Base-by-base conservation (phyloP, 192 early-diverging fungal species). In the Podila clonocystis region DNA sequence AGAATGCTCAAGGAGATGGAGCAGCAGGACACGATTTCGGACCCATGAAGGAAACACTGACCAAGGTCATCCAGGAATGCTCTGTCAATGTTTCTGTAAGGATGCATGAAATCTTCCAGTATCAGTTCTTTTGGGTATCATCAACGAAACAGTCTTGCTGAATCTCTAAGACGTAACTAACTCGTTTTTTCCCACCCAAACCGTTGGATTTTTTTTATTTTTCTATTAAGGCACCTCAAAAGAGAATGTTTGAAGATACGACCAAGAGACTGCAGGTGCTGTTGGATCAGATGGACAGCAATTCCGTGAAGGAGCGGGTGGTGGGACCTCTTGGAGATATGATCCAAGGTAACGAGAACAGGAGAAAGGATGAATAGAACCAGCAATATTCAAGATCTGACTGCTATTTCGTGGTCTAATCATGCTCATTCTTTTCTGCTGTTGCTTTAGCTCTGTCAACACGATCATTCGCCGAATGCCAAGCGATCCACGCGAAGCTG, bases 191-290 rank as follows among this genome's bases (percentile, higher is more conserved):
- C 26, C 41, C 63, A 41, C 9, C 13, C 13, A 45, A 20, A 36
- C 34, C 34, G 34, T 55, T 55, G 52, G 6, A 24, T 22, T 6
- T 22, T 22, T 9, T 20, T 22, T 22, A 2, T 20, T 55, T 55
- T 55, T 24, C 20, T n/a, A n/a, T 13, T 3, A 68, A 85, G 84
- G 64, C 63, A 20, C 57, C 84, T 33, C 80, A 85, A 64, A 85
- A 74, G 68, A 60, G 72, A 17, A 74, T 85, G 70, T 70, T 85
- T 67, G 70, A 70, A n/a, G 84, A 85, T 55, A 85, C 82, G 0
- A 58, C 62, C 15, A 82, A 82, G 61, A 67, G 84, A 49, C 62
- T 85, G 26, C 67, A 73, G 65, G 33, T 28, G 3, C 58, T 85
- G 38, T 65, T 79, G 52, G 80, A 82, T 11, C 70, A 75, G 63